Base-by-base conservation (phyloP, 176 grass and related monocot species). In the Tuctoria greenei region DNA sequence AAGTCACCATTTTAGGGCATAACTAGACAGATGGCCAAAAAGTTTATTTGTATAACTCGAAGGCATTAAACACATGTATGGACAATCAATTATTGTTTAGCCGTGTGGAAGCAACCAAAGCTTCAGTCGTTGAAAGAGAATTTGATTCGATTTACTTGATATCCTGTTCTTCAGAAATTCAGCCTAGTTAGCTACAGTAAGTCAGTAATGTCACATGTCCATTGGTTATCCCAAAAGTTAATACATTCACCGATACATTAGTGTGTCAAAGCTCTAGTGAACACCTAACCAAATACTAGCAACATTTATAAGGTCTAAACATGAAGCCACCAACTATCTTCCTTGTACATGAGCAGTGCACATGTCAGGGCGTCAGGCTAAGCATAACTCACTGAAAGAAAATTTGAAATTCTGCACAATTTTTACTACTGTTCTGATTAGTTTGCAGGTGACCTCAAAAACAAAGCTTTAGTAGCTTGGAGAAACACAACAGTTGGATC, bases 221-320 rank as follows among this genome's bases (percentile, higher is more conserved):
- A 86, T 44, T 54, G 57, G 26, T 38, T 61, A 61, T 42, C 67
- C 20, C 70, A 39, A 38, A 34, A 51, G 50, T 16, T 68, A 7
- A 24, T 50, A 42, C 58, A 47, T 75, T 62, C 28, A 36, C 46
- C 63, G 3, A 46, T 46, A 45, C 42, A 45, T 62, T 62, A 31
- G 57, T 46, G 1, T 64, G 56, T 75, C 27, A 35, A 72, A 15
- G 45, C 17, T 76, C 18, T 64, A 49, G 18, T 64, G 59, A 47
- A 23, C 25, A 77, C 5, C 42, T 49, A 64, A 37, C 59, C 34
- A 59, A 47, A 36, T 76, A 36, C 49, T 49, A 39, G 20, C 20
- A 50, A 64, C 13, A 50, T 16, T 50, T 63, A 18, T 50, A 38
- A 64, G 34, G 74, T 52, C 35, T 8, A 54, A 51, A 10, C n/a